Conservation (phyloP, 345 rosid species). For the Triadica sebifera region DNA sequence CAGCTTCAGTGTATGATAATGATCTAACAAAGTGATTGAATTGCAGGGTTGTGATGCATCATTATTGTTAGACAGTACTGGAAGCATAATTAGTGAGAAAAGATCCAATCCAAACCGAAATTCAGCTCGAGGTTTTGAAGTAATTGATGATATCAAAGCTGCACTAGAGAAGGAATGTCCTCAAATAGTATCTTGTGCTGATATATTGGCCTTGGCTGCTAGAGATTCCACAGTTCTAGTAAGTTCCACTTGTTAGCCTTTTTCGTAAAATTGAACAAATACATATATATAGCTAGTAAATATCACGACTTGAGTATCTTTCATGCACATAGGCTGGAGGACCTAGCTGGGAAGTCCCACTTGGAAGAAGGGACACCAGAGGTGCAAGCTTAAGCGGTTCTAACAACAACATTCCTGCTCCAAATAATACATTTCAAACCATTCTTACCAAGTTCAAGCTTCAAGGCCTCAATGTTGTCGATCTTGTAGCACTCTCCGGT, state of each 20-base stretch:
- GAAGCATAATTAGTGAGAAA: slow-evolving; percentile 65
- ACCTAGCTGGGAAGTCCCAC: slow-evolving; percentile 78
- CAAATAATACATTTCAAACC: slow-evolving; percentile 35
- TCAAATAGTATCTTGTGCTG: slow-evolving; percentile 81
- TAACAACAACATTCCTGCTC: slow-evolving; percentile 37
- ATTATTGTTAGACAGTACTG: slow-evolving; percentile 62
- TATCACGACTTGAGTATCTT: not conserved
- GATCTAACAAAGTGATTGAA: not conserved
- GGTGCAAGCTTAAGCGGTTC: slow-evolving; percentile 36
- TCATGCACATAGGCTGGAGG: slow-evolving; percentile 65
- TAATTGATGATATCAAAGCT: slow-evolving; percentile 70
- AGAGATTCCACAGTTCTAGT: slow-evolving; percentile 92
- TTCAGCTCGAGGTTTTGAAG: slow-evolving; percentile 84
- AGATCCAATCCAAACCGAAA: slow-evolving; percentile 64
- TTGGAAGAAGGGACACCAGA: slow-evolving; percentile 71
- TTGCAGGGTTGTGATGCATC: slow-evolving; percentile 92
- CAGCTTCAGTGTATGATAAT: no score
- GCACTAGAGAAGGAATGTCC: slow-evolving; percentile 79
- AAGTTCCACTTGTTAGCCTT: slow-evolving; percentile 21
- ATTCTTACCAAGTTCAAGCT: slow-evolving; percentile 34
- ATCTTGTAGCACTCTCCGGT: slow-evolving; percentile 36
- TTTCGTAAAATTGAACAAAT: no score
- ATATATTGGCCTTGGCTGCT: slow-evolving; percentile 68
- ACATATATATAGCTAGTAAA: no score
- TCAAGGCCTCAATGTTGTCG: slow-evolving; percentile 29